These are phyloP conservation scores for Neurospora sp. DNA, from an alignment of 495 filamentous ascomycete genomes.

Conservation along the genomic window DNA sequence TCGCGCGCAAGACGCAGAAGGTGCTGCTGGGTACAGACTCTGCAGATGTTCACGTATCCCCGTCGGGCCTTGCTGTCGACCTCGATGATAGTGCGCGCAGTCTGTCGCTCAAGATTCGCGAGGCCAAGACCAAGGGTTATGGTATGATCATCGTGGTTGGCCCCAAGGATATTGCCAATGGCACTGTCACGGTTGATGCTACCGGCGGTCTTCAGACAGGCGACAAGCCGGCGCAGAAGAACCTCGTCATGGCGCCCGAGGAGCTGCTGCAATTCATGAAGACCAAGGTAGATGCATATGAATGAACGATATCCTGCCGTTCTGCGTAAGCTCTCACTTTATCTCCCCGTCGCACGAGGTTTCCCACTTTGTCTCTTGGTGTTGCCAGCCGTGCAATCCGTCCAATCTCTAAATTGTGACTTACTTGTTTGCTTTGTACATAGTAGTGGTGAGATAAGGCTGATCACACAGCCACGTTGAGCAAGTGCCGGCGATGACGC, in stretches of 20 bases:
- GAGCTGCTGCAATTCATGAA: constrained; percentile 25
- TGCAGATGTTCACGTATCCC: constrained; percentile 27
- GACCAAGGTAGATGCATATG: constrained; percentile 23
- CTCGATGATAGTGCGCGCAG: constrained; percentile 55
- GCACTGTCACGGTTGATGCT: constrained; percentile 26
- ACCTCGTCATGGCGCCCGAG: constrained; percentile 23
- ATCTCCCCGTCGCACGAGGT: constrained; percentile 66
- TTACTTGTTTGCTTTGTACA: background rate
- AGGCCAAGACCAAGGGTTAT: constrained; percentile 65
- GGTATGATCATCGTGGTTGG: constrained; percentile 69
- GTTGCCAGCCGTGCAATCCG: background rate
- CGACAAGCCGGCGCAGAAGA: constrained; percentile 3
- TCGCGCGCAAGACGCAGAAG: constrained; percentile 41
- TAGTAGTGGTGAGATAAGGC: background rate
- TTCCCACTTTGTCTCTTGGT: constrained; percentile 22
- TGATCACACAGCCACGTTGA: background rate
- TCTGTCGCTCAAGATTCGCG: constrained; percentile 57
- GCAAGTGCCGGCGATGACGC: background rate
- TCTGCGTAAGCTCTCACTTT: constrained; percentile 54
- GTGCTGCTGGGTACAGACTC: constrained; percentile 33
- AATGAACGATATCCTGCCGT: constrained; percentile 33
- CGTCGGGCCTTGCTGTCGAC: constrained; percentile 56
- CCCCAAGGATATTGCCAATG: constrained; percentile 34
- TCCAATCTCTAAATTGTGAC: background rate
- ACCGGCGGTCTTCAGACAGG: constrained; percentile 7